phyloP scores from a whole-genome alignment of 371 early-diverging fungal species.

The Lichtheimia corymbifera region DNA sequence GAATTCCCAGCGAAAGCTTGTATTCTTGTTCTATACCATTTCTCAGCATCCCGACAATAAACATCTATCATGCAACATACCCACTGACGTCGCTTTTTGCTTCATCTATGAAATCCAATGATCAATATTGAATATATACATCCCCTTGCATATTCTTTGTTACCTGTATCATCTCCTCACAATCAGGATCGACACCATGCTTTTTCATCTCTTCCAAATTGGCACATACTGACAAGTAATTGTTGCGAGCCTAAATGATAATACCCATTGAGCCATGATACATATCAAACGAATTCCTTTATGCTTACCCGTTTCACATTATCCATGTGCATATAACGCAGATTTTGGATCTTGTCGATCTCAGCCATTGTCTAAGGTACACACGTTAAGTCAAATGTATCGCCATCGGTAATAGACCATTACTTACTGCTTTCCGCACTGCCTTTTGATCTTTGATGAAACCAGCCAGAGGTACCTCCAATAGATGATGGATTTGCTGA shows the following conservation, averaged over 20 bases:
- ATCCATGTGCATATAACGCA: conserved; percentile 18
- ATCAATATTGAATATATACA: not conserved
- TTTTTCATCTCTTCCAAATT: not conserved
- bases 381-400: not conserved
- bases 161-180: not conserved
- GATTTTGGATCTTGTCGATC: conserved; percentile 15
- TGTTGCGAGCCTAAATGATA: not conserved
- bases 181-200: not conserved
- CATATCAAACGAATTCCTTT: too few relatives aligned
- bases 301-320: conserved; percentile 16
- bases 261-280: too few relatives aligned
- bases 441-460: conserved; percentile 28
- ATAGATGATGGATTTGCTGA: conserved; percentile 28
- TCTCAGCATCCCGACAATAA: not conserved
- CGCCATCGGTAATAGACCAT: not conserved
- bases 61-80: not conserved
- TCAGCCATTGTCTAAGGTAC: conserved; percentile 14
- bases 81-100: not conserved
- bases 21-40: conserved; percentile 17
- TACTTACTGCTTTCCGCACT: conserved; percentile 20
- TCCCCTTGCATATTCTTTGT: not conserved
- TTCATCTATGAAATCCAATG: not conserved
- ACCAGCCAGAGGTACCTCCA: conserved; percentile 22
- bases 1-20: conserved; percentile 10
- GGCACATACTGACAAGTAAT: not conserved